A percentile compares a stretch with the other conserved stretches of the same genome.
These are phyloP conservation scores for Kwoniella europaea DNA, from an alignment of 768 basidiomycete genomes.

Conservation along the genomic window DNA sequence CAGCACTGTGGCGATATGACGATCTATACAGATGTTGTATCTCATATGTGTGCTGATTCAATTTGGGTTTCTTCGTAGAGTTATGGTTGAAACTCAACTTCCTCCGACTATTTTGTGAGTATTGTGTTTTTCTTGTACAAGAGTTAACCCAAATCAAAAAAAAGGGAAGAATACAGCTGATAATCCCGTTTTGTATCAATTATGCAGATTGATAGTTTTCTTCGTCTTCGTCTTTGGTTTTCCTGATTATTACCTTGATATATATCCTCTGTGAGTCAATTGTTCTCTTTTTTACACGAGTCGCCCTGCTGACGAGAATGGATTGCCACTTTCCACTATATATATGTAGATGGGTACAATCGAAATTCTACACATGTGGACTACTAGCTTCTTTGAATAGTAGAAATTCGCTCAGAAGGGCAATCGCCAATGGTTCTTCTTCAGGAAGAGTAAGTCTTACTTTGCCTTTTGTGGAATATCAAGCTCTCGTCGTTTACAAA, in stretches of 20 bases:
- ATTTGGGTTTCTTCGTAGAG: slow-evolving; percentile 1
- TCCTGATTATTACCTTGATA: slow-evolving; percentile 6
- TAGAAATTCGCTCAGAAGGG: slow-evolving; percentile 9
- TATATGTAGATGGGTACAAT: slow-evolving; percentile 15
- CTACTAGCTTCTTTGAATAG: slow-evolving; percentile 17
- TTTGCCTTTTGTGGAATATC: too few species aligned
- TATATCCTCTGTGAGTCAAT: slow-evolving; percentile 17
- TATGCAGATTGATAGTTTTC: slow-evolving; percentile 8
- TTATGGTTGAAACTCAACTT: slow-evolving; percentile 15
- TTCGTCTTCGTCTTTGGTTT: slow-evolving; percentile 2
- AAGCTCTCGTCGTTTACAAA: not conserved
- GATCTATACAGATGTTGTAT: not conserved
- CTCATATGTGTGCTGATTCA: not conserved
- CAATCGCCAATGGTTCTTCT: not conserved
- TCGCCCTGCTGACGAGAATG: too few species aligned
- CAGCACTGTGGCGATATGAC: not conserved
- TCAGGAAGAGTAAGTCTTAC: slow-evolving; percentile 5
- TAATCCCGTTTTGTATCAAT: too few species aligned
- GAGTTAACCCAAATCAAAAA: not conserved
- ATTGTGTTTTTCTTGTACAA: not conserved
- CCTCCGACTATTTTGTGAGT: slow-evolving; percentile 13
- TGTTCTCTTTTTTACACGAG: not conserved
- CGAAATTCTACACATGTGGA: slow-evolving; percentile 16
- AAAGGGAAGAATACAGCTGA: too few species aligned
- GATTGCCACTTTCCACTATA: too few species aligned